Evolutionary conservation across 345 rosid genomes (phyloP).

Genomic region (Pugionium cornutum): DNA sequence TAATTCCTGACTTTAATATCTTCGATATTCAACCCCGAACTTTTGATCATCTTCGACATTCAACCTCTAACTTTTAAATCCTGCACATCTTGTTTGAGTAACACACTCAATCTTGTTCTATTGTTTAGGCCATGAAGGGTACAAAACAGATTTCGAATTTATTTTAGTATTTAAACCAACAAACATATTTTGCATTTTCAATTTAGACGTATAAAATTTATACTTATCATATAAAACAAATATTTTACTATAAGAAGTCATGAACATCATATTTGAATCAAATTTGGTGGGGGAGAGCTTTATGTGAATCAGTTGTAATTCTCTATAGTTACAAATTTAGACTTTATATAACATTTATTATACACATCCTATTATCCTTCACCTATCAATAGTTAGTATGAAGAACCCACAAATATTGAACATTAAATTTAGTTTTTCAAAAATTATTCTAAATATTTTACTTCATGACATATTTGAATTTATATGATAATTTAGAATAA

Average conservation of each 20-base stretch:
- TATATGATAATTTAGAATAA: no score
- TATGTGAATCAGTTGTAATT: conserved; percentile 17
- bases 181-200: not conserved
- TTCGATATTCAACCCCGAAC: not conserved
- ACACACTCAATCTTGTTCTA: not conserved
- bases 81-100: not conserved
- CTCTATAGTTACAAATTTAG: conserved; percentile 12
- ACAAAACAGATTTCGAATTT: not conserved
- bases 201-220: not conserved
- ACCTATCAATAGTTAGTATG: not conserved
- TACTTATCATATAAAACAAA: no score
- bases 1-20: not conserved
- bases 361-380: not conserved
- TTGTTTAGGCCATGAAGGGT: not conserved
- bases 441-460: no score
- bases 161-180: no score
- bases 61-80: not conserved
- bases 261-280: not conserved
- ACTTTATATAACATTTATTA: conserved; percentile 6
- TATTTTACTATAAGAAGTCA: not conserved
- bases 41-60: not conserved
- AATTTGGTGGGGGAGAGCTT: not conserved
- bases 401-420: not conserved
- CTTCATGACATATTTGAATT: no score
- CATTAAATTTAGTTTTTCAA: not conserved